Percentiles rank a stretch among this genome's conserved stretches.
phyloP scores from a whole-genome alignment of 2,329 filamentous ascomycete genomes.

The Stemphylium lycopersici region DNA sequence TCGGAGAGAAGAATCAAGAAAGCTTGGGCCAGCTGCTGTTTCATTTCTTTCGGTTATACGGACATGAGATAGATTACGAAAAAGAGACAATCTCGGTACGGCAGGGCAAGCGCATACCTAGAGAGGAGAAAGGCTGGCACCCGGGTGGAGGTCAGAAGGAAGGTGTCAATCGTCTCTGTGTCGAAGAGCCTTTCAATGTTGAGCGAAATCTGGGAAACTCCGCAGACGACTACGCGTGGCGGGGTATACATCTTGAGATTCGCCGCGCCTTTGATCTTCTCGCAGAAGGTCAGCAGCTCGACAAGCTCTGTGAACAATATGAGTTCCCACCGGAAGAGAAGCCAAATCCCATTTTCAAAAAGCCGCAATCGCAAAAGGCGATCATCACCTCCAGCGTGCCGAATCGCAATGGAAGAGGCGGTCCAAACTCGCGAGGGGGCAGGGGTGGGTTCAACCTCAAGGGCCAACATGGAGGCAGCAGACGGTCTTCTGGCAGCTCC shows the following conservation, averaged over 20 bases:
- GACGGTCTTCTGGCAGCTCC: conserved; percentile 64
- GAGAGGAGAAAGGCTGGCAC: conserved; percentile 89
- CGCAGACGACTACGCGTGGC: conserved; percentile 91
- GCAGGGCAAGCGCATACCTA: conserved; percentile 76
- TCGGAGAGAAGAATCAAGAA: conserved; percentile 80
- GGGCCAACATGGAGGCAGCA: conserved; percentile 51
- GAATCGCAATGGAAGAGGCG: conserved; percentile 56
- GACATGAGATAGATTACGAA: conserved; percentile 90
- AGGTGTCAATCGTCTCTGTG: conserved; percentile 76
- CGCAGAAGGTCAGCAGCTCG: conserved; percentile 73
- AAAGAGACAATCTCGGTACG: conserved; percentile 84
- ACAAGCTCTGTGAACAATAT: conserved; percentile 85
- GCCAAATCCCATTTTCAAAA: conserved; percentile 60
- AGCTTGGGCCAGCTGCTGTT: conserved; percentile 87
- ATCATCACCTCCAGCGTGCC: conserved; percentile 59
- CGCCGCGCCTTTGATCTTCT: conserved; percentile 86
- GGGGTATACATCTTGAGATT: conserved; percentile 87
- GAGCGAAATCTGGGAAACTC: conserved; percentile 92
- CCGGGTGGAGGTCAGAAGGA: conserved; percentile 59
- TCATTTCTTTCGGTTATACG: conserved; percentile 93
- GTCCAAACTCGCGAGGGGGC: conserved; percentile 53
- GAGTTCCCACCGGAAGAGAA: conserved; percentile 83
- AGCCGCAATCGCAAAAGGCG: conserved; percentile 59
- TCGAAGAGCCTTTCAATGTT: conserved; percentile 96
- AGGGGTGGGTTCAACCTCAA: conserved; percentile 57